Conservation (phyloP, 306 rosid species). For the Psophocarpus tetragonolobus region DNA sequence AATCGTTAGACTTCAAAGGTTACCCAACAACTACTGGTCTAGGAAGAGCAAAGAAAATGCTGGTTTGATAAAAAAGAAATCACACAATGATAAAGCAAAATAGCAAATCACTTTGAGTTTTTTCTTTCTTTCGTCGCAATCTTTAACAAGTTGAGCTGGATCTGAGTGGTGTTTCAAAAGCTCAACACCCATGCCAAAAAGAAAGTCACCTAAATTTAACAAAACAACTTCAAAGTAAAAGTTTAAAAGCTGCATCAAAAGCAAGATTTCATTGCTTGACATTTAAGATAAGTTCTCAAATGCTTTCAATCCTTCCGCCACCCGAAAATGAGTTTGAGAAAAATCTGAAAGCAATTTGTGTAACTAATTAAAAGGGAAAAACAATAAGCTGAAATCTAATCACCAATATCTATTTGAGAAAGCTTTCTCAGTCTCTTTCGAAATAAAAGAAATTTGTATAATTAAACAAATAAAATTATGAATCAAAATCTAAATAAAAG, state of each 20-base stretch:
- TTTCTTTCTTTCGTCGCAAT: background rate
- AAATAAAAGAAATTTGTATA: too few species aligned
- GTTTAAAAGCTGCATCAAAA: background rate
- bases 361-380: background rate
- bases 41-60: background rate
- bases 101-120: background rate
- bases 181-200: background rate
- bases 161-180: background rate
- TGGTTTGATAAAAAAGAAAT: background rate
- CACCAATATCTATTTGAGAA: background rate
- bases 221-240: slow-evolving; percentile 12
- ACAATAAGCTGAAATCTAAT: background rate
- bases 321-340: slow-evolving; percentile 5
- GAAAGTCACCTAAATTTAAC: background rate
- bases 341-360: background rate
- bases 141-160: background rate
- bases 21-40: too few species aligned
- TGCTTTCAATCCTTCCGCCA: too few species aligned
- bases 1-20: too few species aligned
- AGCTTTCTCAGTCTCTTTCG: too few species aligned
- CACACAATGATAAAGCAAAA: background rate
- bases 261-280: background rate
- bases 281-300: too few species aligned
- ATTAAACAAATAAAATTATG: too few species aligned
- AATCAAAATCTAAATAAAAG: too few species aligned